A percentile compares a stretch with the other conserved stretches of the same genome.
phyloP scores from a whole-genome alignment of 139 green algal genomes.

The Yamagishiella unicocca region DNA sequence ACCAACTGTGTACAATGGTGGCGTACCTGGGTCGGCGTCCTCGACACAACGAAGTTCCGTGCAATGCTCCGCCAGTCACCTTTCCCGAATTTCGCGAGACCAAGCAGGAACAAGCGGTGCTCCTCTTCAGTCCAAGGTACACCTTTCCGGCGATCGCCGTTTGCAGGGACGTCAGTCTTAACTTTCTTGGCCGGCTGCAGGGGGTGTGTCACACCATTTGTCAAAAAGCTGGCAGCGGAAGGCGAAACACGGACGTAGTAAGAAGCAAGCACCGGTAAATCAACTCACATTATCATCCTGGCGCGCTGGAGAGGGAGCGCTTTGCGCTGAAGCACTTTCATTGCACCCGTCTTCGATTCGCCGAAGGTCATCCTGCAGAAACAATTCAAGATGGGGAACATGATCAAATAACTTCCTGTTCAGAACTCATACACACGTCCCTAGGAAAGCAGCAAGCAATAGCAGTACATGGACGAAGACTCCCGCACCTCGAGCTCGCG shows the following conservation, averaged over 20 bases:
- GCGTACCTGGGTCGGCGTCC: constrained; percentile 91
- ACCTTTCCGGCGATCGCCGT: constrained; percentile 83
- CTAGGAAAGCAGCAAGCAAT: no score
- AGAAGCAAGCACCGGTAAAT: no score
- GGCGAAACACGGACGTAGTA: no score
- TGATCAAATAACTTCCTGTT: no score
- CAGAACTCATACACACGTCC: no score
- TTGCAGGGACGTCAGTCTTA: constrained; percentile 48
- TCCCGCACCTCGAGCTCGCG: constrained; percentile 48
- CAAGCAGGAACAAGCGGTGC: constrained; percentile 93
- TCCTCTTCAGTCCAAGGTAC: constrained; percentile 97
- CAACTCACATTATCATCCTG: constrained; percentile 7
- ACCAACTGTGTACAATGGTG: no score
- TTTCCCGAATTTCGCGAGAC: constrained; percentile 95
- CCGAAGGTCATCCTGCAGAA: constrained; percentile 32
- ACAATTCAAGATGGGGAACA: neutral
- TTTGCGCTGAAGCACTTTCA: neutral
- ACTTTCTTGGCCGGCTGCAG: constrained; percentile 26
- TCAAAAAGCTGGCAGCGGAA: no score
- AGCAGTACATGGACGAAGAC: no score
- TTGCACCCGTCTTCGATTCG: constrained; percentile 31
- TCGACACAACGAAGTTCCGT: constrained; percentile 91
- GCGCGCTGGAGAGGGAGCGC: neutral
- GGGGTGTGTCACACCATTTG: no score
- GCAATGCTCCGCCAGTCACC: constrained; percentile 95